Percentiles rank a stretch among this genome's conserved stretches.
Evolutionary conservation across 352 stramenopile species (phyloP).

Genomic region (Phytophthora megakarya): DNA sequence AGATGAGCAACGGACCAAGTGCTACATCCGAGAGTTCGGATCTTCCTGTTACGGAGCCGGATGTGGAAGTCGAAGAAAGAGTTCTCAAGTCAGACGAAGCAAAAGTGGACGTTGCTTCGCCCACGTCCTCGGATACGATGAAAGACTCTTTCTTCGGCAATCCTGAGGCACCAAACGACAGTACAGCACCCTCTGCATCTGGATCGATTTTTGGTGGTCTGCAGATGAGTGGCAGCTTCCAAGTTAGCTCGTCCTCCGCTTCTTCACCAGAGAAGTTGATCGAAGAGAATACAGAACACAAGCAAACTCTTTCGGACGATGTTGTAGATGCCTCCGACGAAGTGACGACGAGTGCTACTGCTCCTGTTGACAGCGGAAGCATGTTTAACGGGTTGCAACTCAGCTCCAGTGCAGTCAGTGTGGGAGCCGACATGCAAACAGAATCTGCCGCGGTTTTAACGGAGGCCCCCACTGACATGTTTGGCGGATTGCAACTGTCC

Average conservation of each 20-base stretch:
- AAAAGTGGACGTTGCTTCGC: conserved; percentile 34
- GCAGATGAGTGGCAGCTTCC: conserved; percentile 46
- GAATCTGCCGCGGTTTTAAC: conserved; percentile 6
- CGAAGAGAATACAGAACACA: conserved; percentile 9
- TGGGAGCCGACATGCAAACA: neutral
- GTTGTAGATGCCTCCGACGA: neutral
- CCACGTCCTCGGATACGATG: conserved; percentile 48
- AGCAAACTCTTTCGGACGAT: conserved; percentile 1
- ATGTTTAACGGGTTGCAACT: conserved; percentile 35
- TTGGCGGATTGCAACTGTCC: conserved; percentile 29
- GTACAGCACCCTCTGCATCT: conserved; percentile 27
- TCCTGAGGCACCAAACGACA: conserved; percentile 13
- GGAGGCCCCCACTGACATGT: conserved; percentile 19
- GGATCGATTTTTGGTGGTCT: conserved; percentile 50
- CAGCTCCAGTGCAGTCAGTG: conserved; percentile 20
- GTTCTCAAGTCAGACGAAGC: conserved; percentile 16
- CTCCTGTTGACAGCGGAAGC: conserved; percentile 12
- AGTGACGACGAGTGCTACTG: neutral
- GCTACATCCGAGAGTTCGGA: conserved; percentile 16
- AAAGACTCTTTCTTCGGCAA: conserved; percentile 62
- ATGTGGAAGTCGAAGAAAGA: conserved; percentile 13
- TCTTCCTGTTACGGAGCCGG: conserved; percentile 10
- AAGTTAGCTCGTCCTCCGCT: conserved; percentile 26
- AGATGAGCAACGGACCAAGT: conserved; percentile 35
- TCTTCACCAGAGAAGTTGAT: conserved; percentile 16